Evolutionary conservation across 2,329 filamentous ascomycete genomes (phyloP).

Genomic region (Trichothecium sympodiale): DNA sequence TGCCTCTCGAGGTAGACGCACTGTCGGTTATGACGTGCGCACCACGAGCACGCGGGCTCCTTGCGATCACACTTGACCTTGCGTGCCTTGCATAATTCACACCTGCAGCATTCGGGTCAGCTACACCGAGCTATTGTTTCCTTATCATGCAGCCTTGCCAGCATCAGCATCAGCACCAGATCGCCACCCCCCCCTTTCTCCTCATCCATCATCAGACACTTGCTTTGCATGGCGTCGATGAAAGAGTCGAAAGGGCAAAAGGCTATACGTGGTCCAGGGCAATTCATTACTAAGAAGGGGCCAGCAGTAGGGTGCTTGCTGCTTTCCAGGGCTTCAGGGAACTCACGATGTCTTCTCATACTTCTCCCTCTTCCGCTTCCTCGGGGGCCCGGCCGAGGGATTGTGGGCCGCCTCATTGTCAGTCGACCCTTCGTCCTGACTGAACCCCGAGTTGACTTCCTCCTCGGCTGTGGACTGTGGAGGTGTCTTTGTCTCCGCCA

Average conservation of each 20-base stretch:
- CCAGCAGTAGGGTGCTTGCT: no score
- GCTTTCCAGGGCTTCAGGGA: no score
- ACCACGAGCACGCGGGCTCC: slow-evolving; percentile 59
- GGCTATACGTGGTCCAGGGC: no score
- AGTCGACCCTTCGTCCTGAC: slow-evolving; percentile 19
- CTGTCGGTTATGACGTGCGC: slow-evolving; percentile 51
- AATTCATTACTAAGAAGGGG: no score
- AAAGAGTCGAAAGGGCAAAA: background rate
- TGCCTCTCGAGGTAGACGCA: slow-evolving; percentile 63
- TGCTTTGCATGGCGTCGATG: background rate
- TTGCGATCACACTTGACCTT: slow-evolving; percentile 39
- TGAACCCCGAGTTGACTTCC: slow-evolving; percentile 22
- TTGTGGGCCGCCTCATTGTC: slow-evolving; percentile 21
- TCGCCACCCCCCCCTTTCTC: no score
- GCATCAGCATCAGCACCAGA: no score
- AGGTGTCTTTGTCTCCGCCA: slow-evolving; percentile 14
- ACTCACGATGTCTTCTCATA: slow-evolving; percentile 32
- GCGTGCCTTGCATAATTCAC: slow-evolving; percentile 32
- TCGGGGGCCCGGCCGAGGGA: slow-evolving; percentile 13
- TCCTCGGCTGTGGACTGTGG: slow-evolving; percentile 21
- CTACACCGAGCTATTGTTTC: background rate
- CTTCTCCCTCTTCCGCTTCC: slow-evolving; percentile 28
- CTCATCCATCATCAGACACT: no score
- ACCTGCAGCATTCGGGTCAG: slow-evolving; percentile 16
- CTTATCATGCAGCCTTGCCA: no score